These are phyloP conservation scores for Saitoella complicata DNA, from an alignment of 805 yeast genomes.

Conservation along the genomic window DNA sequence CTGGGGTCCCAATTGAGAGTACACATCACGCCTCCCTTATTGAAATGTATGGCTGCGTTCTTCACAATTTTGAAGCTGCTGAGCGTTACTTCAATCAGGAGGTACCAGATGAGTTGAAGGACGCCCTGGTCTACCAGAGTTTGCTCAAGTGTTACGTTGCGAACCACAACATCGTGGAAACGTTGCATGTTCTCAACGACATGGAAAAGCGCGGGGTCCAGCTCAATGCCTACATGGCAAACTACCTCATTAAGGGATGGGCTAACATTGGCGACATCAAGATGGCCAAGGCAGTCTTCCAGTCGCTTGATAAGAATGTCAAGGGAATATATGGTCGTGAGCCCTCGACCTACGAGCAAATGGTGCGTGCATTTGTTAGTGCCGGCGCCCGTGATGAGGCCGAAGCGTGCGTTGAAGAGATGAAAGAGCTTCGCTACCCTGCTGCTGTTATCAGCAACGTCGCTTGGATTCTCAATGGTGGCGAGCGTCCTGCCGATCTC, in stretches of 20 bases:
- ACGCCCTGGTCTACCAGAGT: no score
- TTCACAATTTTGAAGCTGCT: conserved; percentile 21
- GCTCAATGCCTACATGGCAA: conserved; percentile 21
- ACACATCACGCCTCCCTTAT: conserved; percentile 25
- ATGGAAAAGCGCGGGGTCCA: conserved; percentile 18
- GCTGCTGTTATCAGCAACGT: neutral
- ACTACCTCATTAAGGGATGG: conserved; percentile 22
- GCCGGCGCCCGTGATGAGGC: conserved; percentile 15
- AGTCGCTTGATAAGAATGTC: neutral
- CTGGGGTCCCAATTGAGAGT: conserved; percentile 17
- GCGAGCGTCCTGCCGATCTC: no score
- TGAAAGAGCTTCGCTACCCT: conserved; percentile 17
- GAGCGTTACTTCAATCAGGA: conserved; percentile 15
- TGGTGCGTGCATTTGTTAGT: conserved; percentile 19
- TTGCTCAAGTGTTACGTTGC: no score
- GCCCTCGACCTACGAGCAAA: conserved; percentile 23
- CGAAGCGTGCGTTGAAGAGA: conserved; percentile 12
- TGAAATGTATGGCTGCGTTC: conserved; percentile 24
- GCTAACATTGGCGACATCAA: conserved; percentile 16
- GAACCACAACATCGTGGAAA: no score
- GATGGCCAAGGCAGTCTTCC: conserved; percentile 14
- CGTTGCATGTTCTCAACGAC: conserved; percentile 13
- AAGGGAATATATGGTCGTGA: conserved; percentile 7
- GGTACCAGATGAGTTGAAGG: no score
- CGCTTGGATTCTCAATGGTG: no score